phyloP scores from a whole-genome alignment of 1,284 basidiomycete genomes.

The Leccinum pachyderme region DNA sequence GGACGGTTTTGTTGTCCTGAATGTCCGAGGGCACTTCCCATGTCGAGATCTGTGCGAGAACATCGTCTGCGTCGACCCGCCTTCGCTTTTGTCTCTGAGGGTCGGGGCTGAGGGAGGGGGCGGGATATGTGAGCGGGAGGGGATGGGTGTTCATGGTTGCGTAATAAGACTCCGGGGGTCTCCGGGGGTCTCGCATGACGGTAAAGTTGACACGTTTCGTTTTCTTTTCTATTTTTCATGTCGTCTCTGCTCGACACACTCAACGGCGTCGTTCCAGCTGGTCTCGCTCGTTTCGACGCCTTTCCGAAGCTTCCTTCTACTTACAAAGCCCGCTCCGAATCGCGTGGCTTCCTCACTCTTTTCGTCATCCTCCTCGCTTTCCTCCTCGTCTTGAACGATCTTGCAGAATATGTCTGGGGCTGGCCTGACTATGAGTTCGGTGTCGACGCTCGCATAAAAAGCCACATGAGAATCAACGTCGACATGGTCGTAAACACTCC shows the following conservation, averaged over 20 bases:
- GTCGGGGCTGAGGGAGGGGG: background rate
- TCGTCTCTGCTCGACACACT: conserved; percentile 32
- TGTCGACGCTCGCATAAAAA: conserved; percentile 65
- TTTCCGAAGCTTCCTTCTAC: conserved; percentile 88
- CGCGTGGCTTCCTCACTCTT: conserved; percentile 86
- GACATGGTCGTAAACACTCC: conserved; percentile 92
- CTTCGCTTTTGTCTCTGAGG: conserved; percentile 21
- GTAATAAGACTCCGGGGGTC: conserved; percentile 14
- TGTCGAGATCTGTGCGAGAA: conserved; percentile 16
- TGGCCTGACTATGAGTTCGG: conserved; percentile 86
- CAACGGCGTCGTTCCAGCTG: conserved; percentile 32
- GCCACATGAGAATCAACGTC: conserved; percentile 80
- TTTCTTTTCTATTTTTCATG: too few species aligned
- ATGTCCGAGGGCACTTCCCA: conserved; percentile 22
- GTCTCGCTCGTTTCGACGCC: conserved; percentile 67
- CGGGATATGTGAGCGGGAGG: too few species aligned
- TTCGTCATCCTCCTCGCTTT: conserved; percentile 73
- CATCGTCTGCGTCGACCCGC: conserved; percentile 4
- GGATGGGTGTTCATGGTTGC: conserved; percentile 21
- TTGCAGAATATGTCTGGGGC: conserved; percentile 89
- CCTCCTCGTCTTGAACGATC: conserved; percentile 80
- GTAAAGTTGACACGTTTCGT: conserved; percentile 19
- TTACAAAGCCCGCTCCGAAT: conserved; percentile 83
- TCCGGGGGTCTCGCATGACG: conserved; percentile 22
- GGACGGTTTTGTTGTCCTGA: too few species aligned